Evolutionary conservation across 805 yeast genomes (phyloP), one percentile per base, ranked within the genome.

Genomic region (Lipomyces mesembrius): DNA sequence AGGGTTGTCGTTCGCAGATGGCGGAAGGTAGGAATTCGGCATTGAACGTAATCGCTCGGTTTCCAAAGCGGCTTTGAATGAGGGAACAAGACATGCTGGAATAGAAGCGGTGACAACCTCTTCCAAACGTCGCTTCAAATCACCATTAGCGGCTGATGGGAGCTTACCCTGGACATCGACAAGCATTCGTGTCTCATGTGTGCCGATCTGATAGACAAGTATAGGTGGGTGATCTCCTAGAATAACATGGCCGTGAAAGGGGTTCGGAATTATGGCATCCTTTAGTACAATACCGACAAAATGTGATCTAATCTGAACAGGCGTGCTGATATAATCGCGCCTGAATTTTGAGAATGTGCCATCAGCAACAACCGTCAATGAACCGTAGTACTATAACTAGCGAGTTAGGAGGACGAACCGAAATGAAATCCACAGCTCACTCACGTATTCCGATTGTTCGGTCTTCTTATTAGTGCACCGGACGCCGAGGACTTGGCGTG

Each of bases 341-440:
- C 99, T 85, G 81, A 94, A 92, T 78, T 89, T 92, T 65, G 98
- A 93, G 75, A 91, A 92, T 65, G 94, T 93, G 67, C 99, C 99
- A 78, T 95, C 99, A 75, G 96, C 91, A 59, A 90, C 85, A 37
- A 92, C 82, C 6, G 94, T 89, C 65, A 92, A 75, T 64, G 86
- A 85, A 2, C 89, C 91, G 25, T 78, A 78, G 79, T 83, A 87
- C 6, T 81, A 78, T 27, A n/a, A 56, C 20, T 9, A 17, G 49
- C 32, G 17, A 57, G 46, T 53, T 43, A 25, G 49, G 17, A n/a
- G 20, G 8, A 53, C 46, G 20, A 51, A 25, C 29, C 52, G 34
- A 62, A 56, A 8, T n/a, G 17, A 11, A 6, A 14, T 5, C 8
- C 1, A 43, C 9, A 3, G 20, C 20, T 17, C 49, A 80, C 79